These are phyloP conservation scores for Penicillium pulvis DNA, from an alignment of 495 filamentous ascomycete species.

Conservation along the genomic window DNA sequence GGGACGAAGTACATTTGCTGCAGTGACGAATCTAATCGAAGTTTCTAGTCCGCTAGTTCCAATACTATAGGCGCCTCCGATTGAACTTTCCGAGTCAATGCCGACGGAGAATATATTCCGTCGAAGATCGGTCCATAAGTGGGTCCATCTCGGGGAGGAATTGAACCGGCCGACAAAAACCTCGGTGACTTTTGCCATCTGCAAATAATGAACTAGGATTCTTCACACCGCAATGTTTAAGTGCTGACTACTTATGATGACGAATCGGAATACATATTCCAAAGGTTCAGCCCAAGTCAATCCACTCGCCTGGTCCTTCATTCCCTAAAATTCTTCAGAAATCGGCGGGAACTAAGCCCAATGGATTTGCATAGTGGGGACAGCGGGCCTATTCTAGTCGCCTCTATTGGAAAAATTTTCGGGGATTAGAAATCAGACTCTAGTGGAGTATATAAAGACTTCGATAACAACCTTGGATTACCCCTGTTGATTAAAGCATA, in stretches of 20 bases:
- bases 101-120: background rate
- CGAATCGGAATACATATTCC: background rate
- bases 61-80: background rate
- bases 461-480: background rate
- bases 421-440: constrained; percentile 23
- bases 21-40: background rate
- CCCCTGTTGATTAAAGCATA: background rate
- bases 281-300: background rate
- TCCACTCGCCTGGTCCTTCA: background rate
- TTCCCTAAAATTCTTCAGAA: background rate
- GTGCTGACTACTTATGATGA: background rate
- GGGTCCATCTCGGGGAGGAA: constrained; percentile 4
- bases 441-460: constrained; percentile 10
- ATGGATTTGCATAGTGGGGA: background rate
- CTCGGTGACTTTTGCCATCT: constrained; percentile 15
- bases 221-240: background rate
- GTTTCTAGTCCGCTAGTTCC: background rate
- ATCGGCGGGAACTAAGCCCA: background rate
- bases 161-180: constrained; percentile 3
- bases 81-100: background rate
- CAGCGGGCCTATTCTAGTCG: background rate
- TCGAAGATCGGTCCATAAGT: no score
- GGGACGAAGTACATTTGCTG: no score
- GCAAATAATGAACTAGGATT: background rate
- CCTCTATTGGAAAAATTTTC: constrained; percentile 9